These are phyloP conservation scores for Claviceps purpurea DNA, from an alignment of 2,329 filamentous ascomycete genomes.

Conservation along the genomic window DNA sequence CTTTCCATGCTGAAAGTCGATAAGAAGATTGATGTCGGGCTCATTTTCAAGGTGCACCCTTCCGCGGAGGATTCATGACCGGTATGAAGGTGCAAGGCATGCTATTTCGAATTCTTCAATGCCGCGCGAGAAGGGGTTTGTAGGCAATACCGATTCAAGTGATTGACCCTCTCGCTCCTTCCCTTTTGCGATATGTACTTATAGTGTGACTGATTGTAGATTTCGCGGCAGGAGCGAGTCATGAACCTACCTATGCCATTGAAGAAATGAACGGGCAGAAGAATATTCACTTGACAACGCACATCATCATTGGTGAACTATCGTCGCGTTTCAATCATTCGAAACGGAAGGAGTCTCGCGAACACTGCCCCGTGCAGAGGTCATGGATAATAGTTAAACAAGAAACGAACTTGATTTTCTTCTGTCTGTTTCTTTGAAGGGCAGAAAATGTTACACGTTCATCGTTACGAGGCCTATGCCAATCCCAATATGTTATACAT, in stretches of 20 bases:
- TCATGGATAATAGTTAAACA: too few relatives aligned
- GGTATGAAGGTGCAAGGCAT: not conserved
- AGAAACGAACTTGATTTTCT: too few relatives aligned
- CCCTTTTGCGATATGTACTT: not conserved
- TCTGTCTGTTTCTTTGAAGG: too few relatives aligned
- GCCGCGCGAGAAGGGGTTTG: too few relatives aligned
- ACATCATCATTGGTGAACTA: too few relatives aligned
- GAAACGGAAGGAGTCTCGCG: too few relatives aligned
- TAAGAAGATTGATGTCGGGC: constrained; percentile 10
- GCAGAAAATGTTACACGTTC: not conserved
- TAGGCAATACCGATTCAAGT: not conserved
- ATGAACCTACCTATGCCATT: not conserved
- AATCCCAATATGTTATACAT: not conserved
- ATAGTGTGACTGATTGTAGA: not conserved
- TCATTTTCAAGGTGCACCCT: constrained; percentile 2
- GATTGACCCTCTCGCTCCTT: not conserved
- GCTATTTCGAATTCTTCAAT: not conserved
- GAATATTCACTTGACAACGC: too few relatives aligned
- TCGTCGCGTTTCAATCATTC: too few relatives aligned
- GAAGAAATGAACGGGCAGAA: not conserved
- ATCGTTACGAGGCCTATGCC: not conserved
- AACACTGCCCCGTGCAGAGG: too few relatives aligned
- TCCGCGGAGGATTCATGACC: not conserved
- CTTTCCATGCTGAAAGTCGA: constrained; percentile 13
- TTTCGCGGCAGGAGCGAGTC: not conserved